Evolutionary conservation across 1,284 basidiomycete genomes (phyloP).

Genomic region (Irpex sp.): DNA sequence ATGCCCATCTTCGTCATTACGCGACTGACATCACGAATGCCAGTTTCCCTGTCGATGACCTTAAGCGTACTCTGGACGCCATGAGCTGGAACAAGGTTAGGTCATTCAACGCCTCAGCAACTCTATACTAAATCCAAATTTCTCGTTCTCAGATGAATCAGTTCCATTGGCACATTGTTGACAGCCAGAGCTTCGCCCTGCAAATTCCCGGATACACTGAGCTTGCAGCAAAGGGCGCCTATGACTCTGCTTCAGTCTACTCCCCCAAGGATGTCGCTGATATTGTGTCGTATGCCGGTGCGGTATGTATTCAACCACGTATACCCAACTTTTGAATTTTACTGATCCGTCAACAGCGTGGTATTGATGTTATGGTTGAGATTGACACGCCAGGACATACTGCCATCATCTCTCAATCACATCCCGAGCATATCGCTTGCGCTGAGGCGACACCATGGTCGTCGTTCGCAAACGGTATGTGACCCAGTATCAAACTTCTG

Average conservation of each 20-base stretch:
- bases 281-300: conserved; percentile 68
- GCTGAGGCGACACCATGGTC: conserved; percentile 57
- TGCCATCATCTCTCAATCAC: conserved; percentile 53
- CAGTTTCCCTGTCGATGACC: conserved; percentile 62
- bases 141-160: conserved; percentile 46
- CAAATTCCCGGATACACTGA: conserved; percentile 57
- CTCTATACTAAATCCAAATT: not conserved
- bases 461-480: conserved; percentile 50
- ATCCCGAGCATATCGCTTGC: conserved; percentile 76
- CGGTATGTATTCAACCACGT: conserved; percentile 37
- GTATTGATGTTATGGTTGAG: conserved; percentile 73
- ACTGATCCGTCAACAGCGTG: conserved; percentile 41
- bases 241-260: conserved; percentile 55
- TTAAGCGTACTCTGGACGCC: conserved; percentile 72
- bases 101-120: not conserved
- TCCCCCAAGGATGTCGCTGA: conserved; percentile 52
- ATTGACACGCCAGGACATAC: conserved; percentile 81
- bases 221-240: conserved; percentile 66
- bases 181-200: conserved; percentile 75
- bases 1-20: not conserved
- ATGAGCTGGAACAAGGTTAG: conserved; percentile 85
- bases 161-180: conserved; percentile 81
- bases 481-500: not conserved
- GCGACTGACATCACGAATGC: not conserved
- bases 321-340: not conserved